A percentile compares a stretch with the other conserved stretches of the same genome.
These are phyloP conservation scores for Colletotrichum paranaense DNA, from an alignment of 2,329 filamentous ascomycete species.

Conservation along the genomic window DNA sequence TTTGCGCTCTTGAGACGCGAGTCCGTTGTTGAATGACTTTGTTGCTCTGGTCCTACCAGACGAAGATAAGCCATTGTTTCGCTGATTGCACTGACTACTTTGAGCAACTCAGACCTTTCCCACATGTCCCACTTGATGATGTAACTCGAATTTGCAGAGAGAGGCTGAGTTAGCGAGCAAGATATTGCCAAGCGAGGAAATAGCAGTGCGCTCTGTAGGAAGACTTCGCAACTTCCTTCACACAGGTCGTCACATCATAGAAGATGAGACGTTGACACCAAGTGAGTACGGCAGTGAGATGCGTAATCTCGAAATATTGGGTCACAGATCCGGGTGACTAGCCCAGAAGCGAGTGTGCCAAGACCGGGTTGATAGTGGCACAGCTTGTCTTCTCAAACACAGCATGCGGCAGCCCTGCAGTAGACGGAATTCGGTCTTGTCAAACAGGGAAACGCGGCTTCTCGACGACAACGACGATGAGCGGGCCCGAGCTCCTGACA, in stretches of 20 bases:
- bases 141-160: not conserved
- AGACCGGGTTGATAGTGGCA: not conserved
- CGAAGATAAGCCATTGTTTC: not conserved
- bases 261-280: not conserved
- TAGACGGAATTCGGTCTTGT: not conserved
- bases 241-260: not conserved
- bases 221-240: not conserved
- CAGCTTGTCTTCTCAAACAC: conserved; percentile 1
- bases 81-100: not conserved
- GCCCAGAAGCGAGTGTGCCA: not conserved
- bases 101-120: not conserved
- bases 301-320: not conserved
- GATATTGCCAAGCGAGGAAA: not conserved
- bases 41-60: not conserved
- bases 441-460: not conserved
- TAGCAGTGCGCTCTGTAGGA: not conserved
- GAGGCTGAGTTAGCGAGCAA: not conserved
- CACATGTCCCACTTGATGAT: not conserved
- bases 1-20: not conserved
- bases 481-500: not conserved
- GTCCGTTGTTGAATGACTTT: not conserved
- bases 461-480: not conserved
- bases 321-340: not conserved
- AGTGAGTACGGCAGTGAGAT: not conserved
- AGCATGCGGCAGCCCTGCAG: conserved; percentile 8